Base-by-base conservation (phyloP, 192 early-diverging fungal genomes). In the Backusella australiensis region DNA sequence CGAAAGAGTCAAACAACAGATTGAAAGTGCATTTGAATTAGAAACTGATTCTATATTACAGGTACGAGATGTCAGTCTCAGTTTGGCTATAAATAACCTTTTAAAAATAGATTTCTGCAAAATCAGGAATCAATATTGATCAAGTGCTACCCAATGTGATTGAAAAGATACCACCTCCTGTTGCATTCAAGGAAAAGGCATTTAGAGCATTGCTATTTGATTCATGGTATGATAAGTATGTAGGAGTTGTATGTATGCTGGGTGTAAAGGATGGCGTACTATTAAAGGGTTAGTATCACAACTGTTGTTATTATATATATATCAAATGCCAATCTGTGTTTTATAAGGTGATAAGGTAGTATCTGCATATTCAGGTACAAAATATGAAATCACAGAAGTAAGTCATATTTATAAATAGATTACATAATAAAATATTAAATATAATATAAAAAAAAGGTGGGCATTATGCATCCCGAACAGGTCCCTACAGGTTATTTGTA, bases 221-320 rank as follows among this genome's bases (percentile, higher is more conserved):
- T 79, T 94, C 93, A 32, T 99, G 96, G 96, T 96, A 97, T 81
- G 96, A 99, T 81, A 90, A 90, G n/a, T 99, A 97, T 82, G 91
- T 96, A 0, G 97, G 97, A 36, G 97, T 98, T n/a, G 91, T 99
- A 29, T 97, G 95, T 80, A 84, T 99, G 79, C 83, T 99, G 81
- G 94, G 95, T 5, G 88, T 99, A 5, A 86, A 91, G 32, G 95
- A 97, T 84, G 97, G 97, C 14, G 84, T 77, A 1, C 78, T 99
- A 6, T 82, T 86, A 67, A 93, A 94, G 79, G 92, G 89, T 90
- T 77, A 71, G 34, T 35, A 32, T 32, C 36, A 21, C n/a, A 15
- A 9, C 19, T 59, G 4, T 39, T 34, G 5, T 6, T 49, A 49
- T 49, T 0, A n/a, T 49, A 23, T 49, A 23, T 23, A 15, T 17